Evolutionary conservation across 2,329 filamentous ascomycete species (phyloP).

Genomic region (Fusarium sp.): DNA sequence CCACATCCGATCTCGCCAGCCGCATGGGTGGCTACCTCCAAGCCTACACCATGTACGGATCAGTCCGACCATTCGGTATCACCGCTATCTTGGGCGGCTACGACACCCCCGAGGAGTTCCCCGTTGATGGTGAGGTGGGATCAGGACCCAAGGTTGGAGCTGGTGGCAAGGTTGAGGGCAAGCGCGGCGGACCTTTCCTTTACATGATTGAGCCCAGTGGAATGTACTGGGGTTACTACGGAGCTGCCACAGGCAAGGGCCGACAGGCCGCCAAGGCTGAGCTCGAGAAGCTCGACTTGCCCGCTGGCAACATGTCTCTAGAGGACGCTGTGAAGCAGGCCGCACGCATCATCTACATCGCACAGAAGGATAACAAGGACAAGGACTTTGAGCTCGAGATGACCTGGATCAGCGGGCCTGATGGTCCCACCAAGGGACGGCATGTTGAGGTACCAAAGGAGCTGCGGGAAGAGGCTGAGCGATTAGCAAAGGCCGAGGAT

Average conservation of each 20-base stretch:
- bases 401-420: constrained; percentile 91
- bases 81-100: constrained; percentile 94
- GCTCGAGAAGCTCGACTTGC: constrained; percentile 95
- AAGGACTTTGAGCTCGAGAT: constrained; percentile 99
- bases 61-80: constrained; percentile 95
- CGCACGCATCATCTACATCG: constrained; percentile 95
- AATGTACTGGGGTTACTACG: constrained; percentile 98
- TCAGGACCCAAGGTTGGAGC: constrained; percentile 80
- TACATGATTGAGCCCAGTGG: constrained; percentile 99
- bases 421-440: constrained; percentile 90
- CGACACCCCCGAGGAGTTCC: constrained; percentile 86
- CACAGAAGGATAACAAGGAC: constrained; percentile 99
- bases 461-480: constrained; percentile 90
- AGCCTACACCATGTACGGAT: constrained; percentile 96
- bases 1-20: constrained; percentile 85
- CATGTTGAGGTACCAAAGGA: constrained; percentile 95
- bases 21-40: constrained; percentile 97
- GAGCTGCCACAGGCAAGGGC: constrained; percentile 96
- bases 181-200: constrained; percentile 88
- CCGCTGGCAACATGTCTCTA: constrained; percentile 79
- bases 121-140: constrained; percentile 92
- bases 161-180: constrained; percentile 81
- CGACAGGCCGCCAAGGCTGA: constrained; percentile 97
- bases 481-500: constrained; percentile 87
- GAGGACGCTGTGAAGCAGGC: constrained; percentile 95